Percentiles rank a stretch among this genome's conserved stretches.
phyloP scores from a whole-genome alignment of 2,329 filamentous ascomycete genomes.

The Apiospora kogelbergensis region DNA sequence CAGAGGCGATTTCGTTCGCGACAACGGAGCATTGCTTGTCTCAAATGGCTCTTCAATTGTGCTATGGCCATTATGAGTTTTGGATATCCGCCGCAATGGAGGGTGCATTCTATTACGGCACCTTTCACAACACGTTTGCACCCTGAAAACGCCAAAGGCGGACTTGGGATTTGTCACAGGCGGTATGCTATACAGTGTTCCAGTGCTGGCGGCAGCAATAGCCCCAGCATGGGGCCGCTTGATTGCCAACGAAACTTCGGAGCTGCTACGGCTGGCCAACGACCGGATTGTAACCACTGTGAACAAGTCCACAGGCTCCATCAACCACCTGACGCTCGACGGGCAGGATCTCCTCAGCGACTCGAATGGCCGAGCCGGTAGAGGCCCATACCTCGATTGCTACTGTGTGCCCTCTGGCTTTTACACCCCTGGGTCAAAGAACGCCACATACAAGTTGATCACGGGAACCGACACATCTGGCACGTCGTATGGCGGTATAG shows the following conservation, averaged over 20 bases:
- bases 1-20: not conserved
- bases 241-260: constrained; percentile 35
- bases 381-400: constrained; percentile 61
- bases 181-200: not conserved
- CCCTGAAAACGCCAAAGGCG: not conserved
- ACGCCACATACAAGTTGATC: constrained; percentile 49
- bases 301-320: constrained; percentile 36
- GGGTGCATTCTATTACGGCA: not conserved
- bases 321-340: constrained; percentile 36
- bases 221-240: constrained; percentile 13
- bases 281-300: constrained; percentile 38
- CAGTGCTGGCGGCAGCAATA: not conserved
- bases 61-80: not conserved
- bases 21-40: not conserved
- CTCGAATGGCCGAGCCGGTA: constrained; percentile 42
- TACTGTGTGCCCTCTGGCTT: constrained; percentile 60
- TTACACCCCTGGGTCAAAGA: constrained; percentile 56
- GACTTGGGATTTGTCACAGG: not conserved
- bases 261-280: constrained; percentile 36
- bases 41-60: not conserved
- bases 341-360: constrained; percentile 51
- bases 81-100: no score
- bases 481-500: constrained; percentile 55
- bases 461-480: constrained; percentile 49
- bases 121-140: no score